Evolutionary conservation across 805 yeast genomes (phyloP).

Genomic region (Pichia membranifaciens): DNA sequence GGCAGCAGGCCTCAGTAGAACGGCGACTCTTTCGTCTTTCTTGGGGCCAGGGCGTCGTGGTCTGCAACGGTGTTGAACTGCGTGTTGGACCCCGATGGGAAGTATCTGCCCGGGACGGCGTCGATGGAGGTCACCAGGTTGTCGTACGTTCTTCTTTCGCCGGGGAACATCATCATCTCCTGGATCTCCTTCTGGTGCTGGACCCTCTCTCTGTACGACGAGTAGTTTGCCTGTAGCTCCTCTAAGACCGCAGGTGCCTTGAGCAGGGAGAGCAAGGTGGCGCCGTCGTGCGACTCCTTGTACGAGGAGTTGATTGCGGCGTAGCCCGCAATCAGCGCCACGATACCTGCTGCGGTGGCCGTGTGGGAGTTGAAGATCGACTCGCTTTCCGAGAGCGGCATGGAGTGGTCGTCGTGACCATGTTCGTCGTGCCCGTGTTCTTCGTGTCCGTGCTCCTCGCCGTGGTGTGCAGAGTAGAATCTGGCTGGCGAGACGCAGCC

Average conservation of each 20-base stretch:
- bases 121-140: constrained; percentile 22
- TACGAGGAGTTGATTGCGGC: constrained; percentile 45
- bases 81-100: constrained; percentile 24
- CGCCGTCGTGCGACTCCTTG: constrained; percentile 37
- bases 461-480: constrained; percentile 13
- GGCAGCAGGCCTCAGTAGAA: constrained; percentile 16
- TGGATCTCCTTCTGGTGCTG: constrained; percentile 17
- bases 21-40: constrained; percentile 28
- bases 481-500: neutral
- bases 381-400: constrained; percentile 25
- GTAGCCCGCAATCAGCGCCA: constrained; percentile 35
- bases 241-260: constrained; percentile 15
- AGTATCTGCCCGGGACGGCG: constrained; percentile 29
- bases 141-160: constrained; percentile 13
- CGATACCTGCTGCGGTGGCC: constrained; percentile 17
- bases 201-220: constrained; percentile 23
- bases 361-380: constrained; percentile 26
- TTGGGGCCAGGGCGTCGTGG: constrained; percentile 25
- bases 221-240: constrained; percentile 20
- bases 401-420: constrained; percentile 17
- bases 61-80: constrained; percentile 26
- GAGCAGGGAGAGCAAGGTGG: constrained; percentile 20
- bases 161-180: constrained; percentile 19
- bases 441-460: constrained; percentile 8
- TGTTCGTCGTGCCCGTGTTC: constrained; percentile 16